Evolutionary conservation across 1,284 basidiomycete species (phyloP).

Genomic region (Amylostereum areolatum): DNA sequence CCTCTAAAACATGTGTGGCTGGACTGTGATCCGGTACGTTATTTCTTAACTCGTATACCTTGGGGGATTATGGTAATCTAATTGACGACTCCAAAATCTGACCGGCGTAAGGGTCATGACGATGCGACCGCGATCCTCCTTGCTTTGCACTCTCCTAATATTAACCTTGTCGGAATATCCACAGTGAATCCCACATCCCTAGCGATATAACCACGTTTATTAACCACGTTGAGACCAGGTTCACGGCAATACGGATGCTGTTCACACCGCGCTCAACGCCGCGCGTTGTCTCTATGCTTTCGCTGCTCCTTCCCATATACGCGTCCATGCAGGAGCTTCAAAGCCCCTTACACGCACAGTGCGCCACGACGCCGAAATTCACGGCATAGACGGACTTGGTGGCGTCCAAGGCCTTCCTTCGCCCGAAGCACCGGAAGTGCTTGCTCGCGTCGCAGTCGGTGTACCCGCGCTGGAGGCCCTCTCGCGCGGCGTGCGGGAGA

Average conservation of each 20-base stretch:
- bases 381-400: constrained; percentile 72
- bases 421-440: constrained; percentile 39
- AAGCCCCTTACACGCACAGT: constrained; percentile 51
- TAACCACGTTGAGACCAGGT: constrained; percentile 36
- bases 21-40: constrained; percentile 49
- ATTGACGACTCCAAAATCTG: not conserved
- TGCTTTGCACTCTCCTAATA: constrained; percentile 55
- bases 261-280: constrained; percentile 65
- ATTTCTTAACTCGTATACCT: not conserved
- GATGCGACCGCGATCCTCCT: constrained; percentile 79
- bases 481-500: constrained; percentile 43
- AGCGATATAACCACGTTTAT: too few species aligned
- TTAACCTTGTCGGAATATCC: constrained; percentile 72
- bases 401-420: constrained; percentile 71
- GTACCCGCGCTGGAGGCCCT: constrained; percentile 57
- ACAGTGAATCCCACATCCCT: constrained; percentile 41
- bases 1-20: constrained; percentile 35
- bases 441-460: constrained; percentile 39
- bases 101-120: constrained; percentile 63
- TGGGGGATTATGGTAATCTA: not conserved
- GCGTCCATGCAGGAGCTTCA: constrained; percentile 61
- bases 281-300: constrained; percentile 69
- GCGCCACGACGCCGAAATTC: constrained; percentile 58
- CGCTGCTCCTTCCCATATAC: constrained; percentile 47
- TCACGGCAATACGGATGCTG: constrained; percentile 67